Conservation (phyloP, 352 stramenopile species). For the Phytophthora ohioensis region DNA sequence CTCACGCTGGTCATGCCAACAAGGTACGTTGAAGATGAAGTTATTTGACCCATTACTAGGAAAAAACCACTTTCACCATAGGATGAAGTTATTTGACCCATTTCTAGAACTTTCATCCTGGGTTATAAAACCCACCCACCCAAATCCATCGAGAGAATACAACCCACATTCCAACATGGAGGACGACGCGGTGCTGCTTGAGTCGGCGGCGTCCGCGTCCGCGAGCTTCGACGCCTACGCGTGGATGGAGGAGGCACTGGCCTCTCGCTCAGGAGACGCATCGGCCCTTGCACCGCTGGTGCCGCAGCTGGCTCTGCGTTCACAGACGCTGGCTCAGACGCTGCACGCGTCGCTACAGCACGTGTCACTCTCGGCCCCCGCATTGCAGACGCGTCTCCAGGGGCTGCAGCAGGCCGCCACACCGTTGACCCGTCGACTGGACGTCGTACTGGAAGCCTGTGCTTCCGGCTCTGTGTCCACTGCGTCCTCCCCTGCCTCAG, state of each 20-base stretch:
- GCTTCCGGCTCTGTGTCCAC: conserved; percentile 8
- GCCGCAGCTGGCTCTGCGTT: conserved; percentile 68
- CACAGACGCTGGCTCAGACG: conserved; percentile 62
- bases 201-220: conserved; percentile 55
- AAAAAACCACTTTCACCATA: no score
- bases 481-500: neutral
- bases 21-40: no score
- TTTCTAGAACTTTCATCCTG: no score
- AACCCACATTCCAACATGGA: conserved; percentile 12
- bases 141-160: no score
- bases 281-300: conserved; percentile 51
- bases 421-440: conserved; percentile 55
- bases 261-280: conserved; percentile 40
- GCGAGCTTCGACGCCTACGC: conserved; percentile 73
- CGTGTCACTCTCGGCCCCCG: conserved; percentile 52
- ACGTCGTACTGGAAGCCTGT: conserved; percentile 48
- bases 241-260: conserved; percentile 74
- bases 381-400: conserved; percentile 66
- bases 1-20: no score
- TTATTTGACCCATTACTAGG: no score
- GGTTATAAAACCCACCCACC: no score
- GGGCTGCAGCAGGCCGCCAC: conserved; percentile 51
- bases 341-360: conserved; percentile 73
- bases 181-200: conserved; percentile 40
- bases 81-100: no score